Evolutionary conservation across 305 asterid genomes (phyloP).

Genomic region (Ruellia speciosa): DNA sequence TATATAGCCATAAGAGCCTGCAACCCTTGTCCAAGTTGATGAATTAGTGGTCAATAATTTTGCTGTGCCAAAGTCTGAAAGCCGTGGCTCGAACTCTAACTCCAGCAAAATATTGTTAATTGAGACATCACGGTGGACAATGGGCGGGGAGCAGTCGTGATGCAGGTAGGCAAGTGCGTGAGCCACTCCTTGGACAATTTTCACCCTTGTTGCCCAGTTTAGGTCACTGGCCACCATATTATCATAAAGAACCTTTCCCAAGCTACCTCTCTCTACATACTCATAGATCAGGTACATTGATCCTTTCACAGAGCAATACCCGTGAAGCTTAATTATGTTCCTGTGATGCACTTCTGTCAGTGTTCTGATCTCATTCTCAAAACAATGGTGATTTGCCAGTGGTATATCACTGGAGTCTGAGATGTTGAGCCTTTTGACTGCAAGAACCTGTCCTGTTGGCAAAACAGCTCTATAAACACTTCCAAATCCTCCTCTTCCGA

Average conservation of each 20-base stretch:
- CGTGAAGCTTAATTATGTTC: slow-evolving; percentile 78
- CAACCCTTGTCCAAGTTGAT: slow-evolving; percentile 62
- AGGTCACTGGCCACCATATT: slow-evolving; percentile 44
- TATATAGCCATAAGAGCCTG: slow-evolving; percentile 93
- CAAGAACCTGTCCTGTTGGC: slow-evolving; percentile 52
- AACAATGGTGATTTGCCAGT: slow-evolving; percentile 36
- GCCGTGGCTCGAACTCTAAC: slow-evolving; percentile 54
- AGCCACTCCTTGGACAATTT: slow-evolving; percentile 70
- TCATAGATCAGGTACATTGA: slow-evolving; percentile 79
- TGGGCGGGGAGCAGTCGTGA: slow-evolving; percentile 71
- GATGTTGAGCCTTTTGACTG: slow-evolving; percentile 61
- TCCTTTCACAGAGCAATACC: slow-evolving; percentile 65
- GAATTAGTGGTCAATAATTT: slow-evolving; percentile 49
- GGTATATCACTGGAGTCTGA: slow-evolving; percentile 56
- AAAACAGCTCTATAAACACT: slow-evolving; percentile 65
- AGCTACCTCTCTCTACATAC: slow-evolving; percentile 70
- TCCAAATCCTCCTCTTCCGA: slow-evolving; percentile 87
- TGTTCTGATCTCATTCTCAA: slow-evolving; percentile 75
- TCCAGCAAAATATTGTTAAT: slow-evolving; percentile 63
- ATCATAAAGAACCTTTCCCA: slow-evolving; percentile 44
- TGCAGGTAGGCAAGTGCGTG: slow-evolving; percentile 93
- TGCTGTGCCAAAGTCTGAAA: slow-evolving; percentile 89
- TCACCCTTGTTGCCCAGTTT: slow-evolving; percentile 58
- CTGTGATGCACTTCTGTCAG: slow-evolving; percentile 78
- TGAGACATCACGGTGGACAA: slow-evolving; percentile 78